Evolutionary conservation across 805 yeast species (phyloP), one percentile per base, ranked within the genome.

Genomic region (Wickerhamomyces chaumierensis): DNA sequence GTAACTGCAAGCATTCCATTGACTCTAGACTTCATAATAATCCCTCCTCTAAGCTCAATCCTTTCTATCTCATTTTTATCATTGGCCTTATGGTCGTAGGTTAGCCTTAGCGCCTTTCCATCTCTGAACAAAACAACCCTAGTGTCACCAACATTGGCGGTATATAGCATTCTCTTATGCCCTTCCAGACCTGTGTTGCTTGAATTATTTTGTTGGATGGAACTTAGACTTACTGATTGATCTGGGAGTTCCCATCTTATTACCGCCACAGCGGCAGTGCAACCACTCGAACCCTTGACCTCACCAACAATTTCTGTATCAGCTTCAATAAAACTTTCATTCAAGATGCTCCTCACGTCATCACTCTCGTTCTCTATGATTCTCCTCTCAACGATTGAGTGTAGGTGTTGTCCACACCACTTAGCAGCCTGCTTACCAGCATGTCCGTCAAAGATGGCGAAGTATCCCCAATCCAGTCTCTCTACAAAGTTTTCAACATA

Each of bases 1-100:
- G 96, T 86, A 11, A 90, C 95, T 0, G 97, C 97, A 36, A 92
- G 68, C 58, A 90, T 87, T 3, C 97, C 98, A 57, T 90, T 92
- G 19, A 90, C 98, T 49, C 98, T 71, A 44, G 85, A 82, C 52
- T 86, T 85, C 72, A 92, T 71, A 41, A 90, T 75, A 23, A 90
- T 61, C 0, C 98, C 98, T 3, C 98, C 98, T 5, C 73, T 68
- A 36, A 75, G 69, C 39, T 75, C 71, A 17, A 90, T 80, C 47
- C 98, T 69, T 47, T 71, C 73, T 43, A 79, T 73, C 57, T 90
- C 98, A 49, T 75, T 63, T 7, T 62, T 58, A 58, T 90, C 98
- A 2, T 84, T 71, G 2, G 95, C 95, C 56, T 90, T 88, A 59
- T 90, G 98, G 55, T 90, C 98, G 56, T 90, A 90, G 1, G 95